phyloP scores from a whole-genome alignment of 2,329 filamentous ascomycete genomes.

The Aspergillus sp. region DNA sequence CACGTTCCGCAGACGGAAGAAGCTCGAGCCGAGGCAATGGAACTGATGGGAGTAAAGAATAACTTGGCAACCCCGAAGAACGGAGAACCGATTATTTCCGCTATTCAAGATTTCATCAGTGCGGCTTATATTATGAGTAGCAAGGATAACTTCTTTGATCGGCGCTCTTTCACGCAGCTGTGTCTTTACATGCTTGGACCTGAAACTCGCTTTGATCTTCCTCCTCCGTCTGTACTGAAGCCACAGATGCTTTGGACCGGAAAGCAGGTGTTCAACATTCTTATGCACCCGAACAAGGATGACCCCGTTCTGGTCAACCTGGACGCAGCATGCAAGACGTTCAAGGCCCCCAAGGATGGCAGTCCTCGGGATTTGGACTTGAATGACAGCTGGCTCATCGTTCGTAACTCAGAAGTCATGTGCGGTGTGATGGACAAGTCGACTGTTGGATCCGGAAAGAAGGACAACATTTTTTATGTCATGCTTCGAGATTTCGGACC shows the following conservation, averaged over 20 bases:
- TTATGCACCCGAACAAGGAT: slow-evolving; percentile 85
- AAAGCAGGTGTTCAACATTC: slow-evolving; percentile 90
- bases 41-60: slow-evolving; percentile 96
- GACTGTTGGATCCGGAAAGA: slow-evolving; percentile 95
- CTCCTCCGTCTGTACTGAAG: slow-evolving; percentile 81
- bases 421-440: slow-evolving; percentile 98
- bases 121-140: slow-evolving; percentile 86
- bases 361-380: slow-evolving; percentile 64
- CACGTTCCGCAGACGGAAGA: slow-evolving; percentile 98
- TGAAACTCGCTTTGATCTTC: slow-evolving; percentile 74
- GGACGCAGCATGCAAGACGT: slow-evolving; percentile 87
- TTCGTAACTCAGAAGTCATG: slow-evolving; percentile 96
- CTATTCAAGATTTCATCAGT: slow-evolving; percentile 99
- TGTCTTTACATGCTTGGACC: slow-evolving; percentile 93
- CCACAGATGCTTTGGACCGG: slow-evolving; percentile 91
- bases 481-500: slow-evolving; percentile 94
- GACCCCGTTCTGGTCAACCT: slow-evolving; percentile 84
- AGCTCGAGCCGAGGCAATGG: slow-evolving; percentile 89
- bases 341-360: slow-evolving; percentile 41
- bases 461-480: slow-evolving; percentile 96
- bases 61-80: slow-evolving; percentile 96
- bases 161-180: slow-evolving; percentile 82
- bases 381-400: slow-evolving; percentile 86
- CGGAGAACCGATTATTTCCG: slow-evolving; percentile 94
- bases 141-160: slow-evolving; percentile 91